phyloP scores from a whole-genome alignment of 2,329 filamentous ascomycete genomes.

The Ascochyta pisi region DNA sequence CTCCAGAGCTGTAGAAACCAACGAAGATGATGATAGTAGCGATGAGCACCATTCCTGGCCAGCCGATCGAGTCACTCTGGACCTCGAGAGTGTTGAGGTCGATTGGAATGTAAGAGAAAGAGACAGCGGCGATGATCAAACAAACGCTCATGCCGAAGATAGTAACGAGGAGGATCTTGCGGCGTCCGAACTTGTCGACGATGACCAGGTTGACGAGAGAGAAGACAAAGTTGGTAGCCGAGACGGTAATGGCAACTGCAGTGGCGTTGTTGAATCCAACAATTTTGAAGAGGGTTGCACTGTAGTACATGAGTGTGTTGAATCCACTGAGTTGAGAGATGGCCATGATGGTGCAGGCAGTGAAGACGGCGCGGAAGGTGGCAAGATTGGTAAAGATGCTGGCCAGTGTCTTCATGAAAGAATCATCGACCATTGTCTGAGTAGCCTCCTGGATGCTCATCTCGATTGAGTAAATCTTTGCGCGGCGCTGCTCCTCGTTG shows the following conservation, averaged over 20 bases:
- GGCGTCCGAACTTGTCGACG: constrained; percentile 80
- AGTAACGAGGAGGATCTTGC: constrained; percentile 63
- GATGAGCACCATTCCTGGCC: constrained; percentile 46
- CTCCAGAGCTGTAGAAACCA: constrained; percentile 43
- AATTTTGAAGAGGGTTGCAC: constrained; percentile 54
- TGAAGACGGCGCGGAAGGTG: constrained; percentile 45
- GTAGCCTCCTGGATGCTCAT: constrained; percentile 44
- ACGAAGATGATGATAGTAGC: constrained; percentile 49
- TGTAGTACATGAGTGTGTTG: constrained; percentile 87
- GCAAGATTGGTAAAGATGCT: constrained; percentile 43
- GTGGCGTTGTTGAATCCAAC: constrained; percentile 81
- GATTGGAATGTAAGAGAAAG: constrained; percentile 71
- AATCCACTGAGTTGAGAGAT: constrained; percentile 47
- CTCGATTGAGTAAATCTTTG: constrained; percentile 38
- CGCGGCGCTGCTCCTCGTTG: constrained; percentile 33
- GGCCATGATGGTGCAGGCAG: constrained; percentile 48
- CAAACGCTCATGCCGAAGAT: constrained; percentile 74
- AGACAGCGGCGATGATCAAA: constrained; percentile 73
- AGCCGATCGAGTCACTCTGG: constrained; percentile 36
- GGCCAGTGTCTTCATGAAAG: constrained; percentile 40
- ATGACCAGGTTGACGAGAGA: constrained; percentile 77
- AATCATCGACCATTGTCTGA: constrained; percentile 40
- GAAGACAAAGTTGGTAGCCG: constrained; percentile 81
- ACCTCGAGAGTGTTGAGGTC: constrained; percentile 45
- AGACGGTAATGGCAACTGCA: constrained; percentile 78